Conservation (phyloP, 306 rosid genomes). For the Quercus rubra region DNA sequence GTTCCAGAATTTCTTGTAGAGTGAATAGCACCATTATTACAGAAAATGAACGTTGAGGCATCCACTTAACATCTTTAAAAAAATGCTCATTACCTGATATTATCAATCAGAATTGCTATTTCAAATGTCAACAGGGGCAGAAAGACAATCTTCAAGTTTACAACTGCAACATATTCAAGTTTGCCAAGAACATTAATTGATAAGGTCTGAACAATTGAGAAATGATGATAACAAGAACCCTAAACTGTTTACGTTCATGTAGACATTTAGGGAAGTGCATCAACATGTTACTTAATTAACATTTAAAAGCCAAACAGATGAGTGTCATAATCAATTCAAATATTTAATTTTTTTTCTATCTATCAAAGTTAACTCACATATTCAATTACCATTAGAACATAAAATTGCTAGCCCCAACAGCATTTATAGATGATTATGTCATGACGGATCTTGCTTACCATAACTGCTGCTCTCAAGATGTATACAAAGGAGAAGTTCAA, state of each 20-base stretch:
- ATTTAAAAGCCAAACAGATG: not conserved
- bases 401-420: not conserved
- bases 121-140: constrained; percentile 72
- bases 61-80: constrained; percentile 5
- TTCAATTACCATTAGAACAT: not conserved
- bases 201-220: not conserved
- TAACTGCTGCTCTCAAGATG: constrained; percentile 56
- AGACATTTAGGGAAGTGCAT: not conserved
- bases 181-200: constrained; percentile 11
- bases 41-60: not conserved
- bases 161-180: constrained; percentile 51
- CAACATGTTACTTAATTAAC: not conserved
- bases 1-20: not conserved
- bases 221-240: constrained; percentile 1
- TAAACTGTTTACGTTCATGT: constrained; percentile 4
- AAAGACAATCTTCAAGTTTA: constrained; percentile 82
- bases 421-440: constrained; percentile 3
- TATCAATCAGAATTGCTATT: constrained; percentile 72
- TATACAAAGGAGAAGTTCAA: constrained; percentile 86
- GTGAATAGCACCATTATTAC: constrained; percentile 15
- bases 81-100: constrained; percentile 59
- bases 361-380: not conserved
- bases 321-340: not conserved
- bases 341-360: not conserved
- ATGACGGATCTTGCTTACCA: constrained; percentile 46